phyloP scores from a whole-genome alignment of 2,329 filamentous ascomycete species.

The Knufia petricola region DNA sequence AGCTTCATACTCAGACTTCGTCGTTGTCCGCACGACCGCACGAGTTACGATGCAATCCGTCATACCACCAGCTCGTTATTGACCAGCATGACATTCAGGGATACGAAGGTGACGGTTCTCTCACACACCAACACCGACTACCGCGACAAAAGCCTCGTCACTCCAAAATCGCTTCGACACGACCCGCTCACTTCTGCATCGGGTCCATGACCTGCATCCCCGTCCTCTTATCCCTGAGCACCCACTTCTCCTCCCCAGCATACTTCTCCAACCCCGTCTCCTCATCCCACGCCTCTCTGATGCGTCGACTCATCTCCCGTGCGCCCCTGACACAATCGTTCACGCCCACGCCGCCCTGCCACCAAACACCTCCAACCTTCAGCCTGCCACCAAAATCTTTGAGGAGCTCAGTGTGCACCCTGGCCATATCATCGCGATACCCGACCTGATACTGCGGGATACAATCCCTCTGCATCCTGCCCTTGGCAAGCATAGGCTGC shows the following conservation, averaged over 20 bases:
- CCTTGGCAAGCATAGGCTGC: constrained; percentile 51
- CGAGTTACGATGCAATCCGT: too few species aligned
- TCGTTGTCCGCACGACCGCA: too few species aligned
- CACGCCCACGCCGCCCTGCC: constrained; percentile 42
- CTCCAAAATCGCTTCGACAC: too few species aligned
- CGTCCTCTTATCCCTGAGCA: constrained; percentile 8
- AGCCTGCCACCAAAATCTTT: constrained; percentile 53
- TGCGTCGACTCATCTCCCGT: constrained; percentile 38
- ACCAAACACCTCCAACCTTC: constrained; percentile 48
- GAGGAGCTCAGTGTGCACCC: constrained; percentile 47
- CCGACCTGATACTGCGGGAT: constrained; percentile 87
- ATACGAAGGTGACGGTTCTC: too few species aligned
- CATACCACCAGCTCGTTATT: too few species aligned
- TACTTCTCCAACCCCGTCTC: constrained; percentile 17
- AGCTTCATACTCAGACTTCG: too few species aligned
- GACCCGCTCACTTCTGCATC: neutral
- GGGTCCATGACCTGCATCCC: constrained; percentile 6
- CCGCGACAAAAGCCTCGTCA: too few species aligned
- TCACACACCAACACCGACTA: too few species aligned
- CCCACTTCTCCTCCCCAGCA: constrained; percentile 13
- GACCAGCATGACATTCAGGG: too few species aligned
- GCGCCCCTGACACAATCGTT: constrained; percentile 49
- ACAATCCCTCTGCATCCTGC: constrained; percentile 57
- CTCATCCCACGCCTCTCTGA: constrained; percentile 19
- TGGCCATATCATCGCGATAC: constrained; percentile 54